A percentile compares a stretch with the other conserved stretches of the same genome.
Conservation (phyloP, 176 grass and related monocot genomes). For the Juncus effusus region DNA sequence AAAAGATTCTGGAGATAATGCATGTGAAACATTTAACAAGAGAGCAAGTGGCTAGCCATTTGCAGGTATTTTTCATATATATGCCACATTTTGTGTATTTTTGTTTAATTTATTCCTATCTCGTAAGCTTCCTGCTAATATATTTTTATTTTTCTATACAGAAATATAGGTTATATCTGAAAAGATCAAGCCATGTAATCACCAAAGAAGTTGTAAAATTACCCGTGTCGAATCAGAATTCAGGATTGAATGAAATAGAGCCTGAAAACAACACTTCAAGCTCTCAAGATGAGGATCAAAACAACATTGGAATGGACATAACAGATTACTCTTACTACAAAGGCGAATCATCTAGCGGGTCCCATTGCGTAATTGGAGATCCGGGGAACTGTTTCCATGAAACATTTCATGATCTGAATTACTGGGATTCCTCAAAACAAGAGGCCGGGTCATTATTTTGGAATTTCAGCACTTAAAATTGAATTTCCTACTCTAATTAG, state of each 20-base stretch:
- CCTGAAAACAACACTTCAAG: no score
- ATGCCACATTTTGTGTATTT: not conserved
- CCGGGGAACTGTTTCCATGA: slow-evolving; percentile 3
- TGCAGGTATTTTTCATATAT: slow-evolving; percentile 29
- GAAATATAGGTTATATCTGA: slow-evolving; percentile 33
- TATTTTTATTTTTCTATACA: not conserved
- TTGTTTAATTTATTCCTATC: not conserved
- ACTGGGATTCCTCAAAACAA: slow-evolving; percentile 30
- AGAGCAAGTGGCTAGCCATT: slow-evolving; percentile 48
- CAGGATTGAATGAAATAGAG: not conserved
- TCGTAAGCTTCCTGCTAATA: not conserved
- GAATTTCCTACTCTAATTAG: no score
- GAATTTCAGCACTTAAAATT: not conserved
- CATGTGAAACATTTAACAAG: slow-evolving; percentile 50
- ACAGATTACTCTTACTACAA: slow-evolving; percentile 25
- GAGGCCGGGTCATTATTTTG: not conserved
- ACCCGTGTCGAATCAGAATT: slow-evolving; percentile 5
- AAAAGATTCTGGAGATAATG: slow-evolving; percentile 43
- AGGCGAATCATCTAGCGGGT: slow-evolving; percentile 35
- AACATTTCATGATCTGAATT: slow-evolving; percentile 19
- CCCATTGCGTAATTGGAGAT: slow-evolving; percentile 29
- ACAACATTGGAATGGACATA: slow-evolving; percentile 30
- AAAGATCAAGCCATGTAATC: slow-evolving; percentile 7
- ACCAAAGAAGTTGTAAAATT: not conserved
- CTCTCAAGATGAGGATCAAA: slow-evolving; percentile 20